phyloP scores from a whole-genome alignment of 352 stramenopile genomes.

The Aphanomyces euteiches region DNA sequence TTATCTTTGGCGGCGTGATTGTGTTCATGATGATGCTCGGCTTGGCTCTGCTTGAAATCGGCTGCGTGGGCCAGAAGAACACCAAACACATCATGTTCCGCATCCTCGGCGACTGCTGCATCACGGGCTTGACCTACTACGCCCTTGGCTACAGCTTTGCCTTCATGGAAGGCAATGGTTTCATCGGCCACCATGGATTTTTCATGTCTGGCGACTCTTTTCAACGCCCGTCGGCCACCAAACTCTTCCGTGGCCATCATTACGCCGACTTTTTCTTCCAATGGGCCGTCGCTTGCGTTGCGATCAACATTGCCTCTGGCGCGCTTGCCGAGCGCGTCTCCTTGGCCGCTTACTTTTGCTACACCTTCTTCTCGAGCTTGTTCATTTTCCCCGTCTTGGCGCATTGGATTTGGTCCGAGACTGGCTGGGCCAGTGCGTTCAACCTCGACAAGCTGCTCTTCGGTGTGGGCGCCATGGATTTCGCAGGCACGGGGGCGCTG shows the following conservation, averaged over 20 bases:
- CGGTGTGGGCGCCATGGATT: constrained; percentile 52
- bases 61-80: constrained; percentile 53
- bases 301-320: constrained; percentile 64
- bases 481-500: constrained; percentile 58
- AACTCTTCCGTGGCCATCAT: constrained; percentile 33
- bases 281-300: constrained; percentile 61
- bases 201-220: constrained; percentile 36
- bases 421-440: constrained; percentile 45
- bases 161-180: constrained; percentile 33
- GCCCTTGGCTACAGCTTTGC: constrained; percentile 61
- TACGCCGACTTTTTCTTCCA: constrained; percentile 67
- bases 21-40: constrained; percentile 66
- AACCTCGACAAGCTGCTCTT: constrained; percentile 13
- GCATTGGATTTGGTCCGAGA: constrained; percentile 45
- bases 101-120: constrained; percentile 69
- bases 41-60: constrained; percentile 66
- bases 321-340: constrained; percentile 58
- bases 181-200: constrained; percentile 34
- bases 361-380: constrained; percentile 48
- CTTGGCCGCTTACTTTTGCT: constrained; percentile 54
- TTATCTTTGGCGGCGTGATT: constrained; percentile 40
- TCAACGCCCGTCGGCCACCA: not conserved
- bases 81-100: constrained; percentile 74
- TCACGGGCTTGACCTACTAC: constrained; percentile 52
- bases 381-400: constrained; percentile 70